phyloP scores from a whole-genome alignment of 352 stramenopile species.

The Phytophthora chlamydospora region DNA sequence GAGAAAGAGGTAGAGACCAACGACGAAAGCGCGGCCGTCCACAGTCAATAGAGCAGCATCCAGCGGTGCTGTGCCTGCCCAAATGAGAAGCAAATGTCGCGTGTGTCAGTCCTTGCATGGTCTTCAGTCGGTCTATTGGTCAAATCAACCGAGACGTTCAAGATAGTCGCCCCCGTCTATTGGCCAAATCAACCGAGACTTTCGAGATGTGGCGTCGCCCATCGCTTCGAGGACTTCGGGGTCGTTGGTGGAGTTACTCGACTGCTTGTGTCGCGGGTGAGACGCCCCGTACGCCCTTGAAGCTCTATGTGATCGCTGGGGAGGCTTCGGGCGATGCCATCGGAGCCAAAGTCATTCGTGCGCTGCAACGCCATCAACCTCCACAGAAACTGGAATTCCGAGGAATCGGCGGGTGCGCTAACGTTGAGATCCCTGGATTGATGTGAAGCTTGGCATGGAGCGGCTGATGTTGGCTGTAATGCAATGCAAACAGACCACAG shows the following conservation, averaged over 20 bases:
- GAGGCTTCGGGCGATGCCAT: conserved; percentile 83
- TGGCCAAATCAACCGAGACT: conserved; percentile 5
- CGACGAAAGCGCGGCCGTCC: conserved; percentile 15
- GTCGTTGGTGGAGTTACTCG: conserved; percentile 18
- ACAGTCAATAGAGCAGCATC: conserved; percentile 43
- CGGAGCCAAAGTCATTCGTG: conserved; percentile 68
- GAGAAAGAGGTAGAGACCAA: conserved; percentile 31
- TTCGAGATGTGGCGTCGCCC: conserved; percentile 24
- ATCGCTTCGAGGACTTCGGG: conserved; percentile 6
- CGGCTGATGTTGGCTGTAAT: conserved; percentile 1
- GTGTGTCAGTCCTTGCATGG: conserved; percentile 12
- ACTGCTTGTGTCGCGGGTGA: conserved; percentile 11
- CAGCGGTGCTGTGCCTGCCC: conserved; percentile 30
- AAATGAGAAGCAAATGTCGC: conserved; percentile 27
- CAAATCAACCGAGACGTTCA: conserved; percentile 15
- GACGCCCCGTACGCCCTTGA: conserved; percentile 2
- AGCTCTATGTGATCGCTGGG: conserved; percentile 73
- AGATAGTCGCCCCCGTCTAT: conserved; percentile 16
- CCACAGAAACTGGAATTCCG: conserved; percentile 41
- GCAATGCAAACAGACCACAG: conserved; percentile 39
- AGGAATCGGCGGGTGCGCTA: conserved; percentile 65
- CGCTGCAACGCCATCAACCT: conserved; percentile 38
- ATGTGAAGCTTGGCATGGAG: not conserved
- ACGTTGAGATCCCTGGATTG: not conserved
- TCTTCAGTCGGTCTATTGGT: conserved; percentile 19